A percentile compares a stretch with the other conserved stretches of the same genome.
Conservation (phyloP, 805 yeast genomes). For the Scheffersomyces ergatensis region DNA sequence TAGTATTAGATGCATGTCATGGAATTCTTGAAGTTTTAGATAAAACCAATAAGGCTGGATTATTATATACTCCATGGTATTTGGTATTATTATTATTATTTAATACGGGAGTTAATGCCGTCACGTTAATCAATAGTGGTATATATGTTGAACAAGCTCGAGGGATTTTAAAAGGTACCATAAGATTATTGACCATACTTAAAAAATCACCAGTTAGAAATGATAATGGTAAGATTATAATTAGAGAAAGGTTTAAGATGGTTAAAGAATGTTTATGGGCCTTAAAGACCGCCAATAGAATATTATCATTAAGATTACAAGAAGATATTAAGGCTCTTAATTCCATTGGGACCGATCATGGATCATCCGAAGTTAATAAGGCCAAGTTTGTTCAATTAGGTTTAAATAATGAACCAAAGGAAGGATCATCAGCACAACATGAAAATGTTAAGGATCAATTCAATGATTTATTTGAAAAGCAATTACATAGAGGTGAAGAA, state of each 20-base stretch:
- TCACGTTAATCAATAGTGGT: constrained; percentile 46
- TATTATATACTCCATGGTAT: constrained; percentile 52
- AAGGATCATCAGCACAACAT: not conserved
- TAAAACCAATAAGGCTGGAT: constrained; percentile 23
- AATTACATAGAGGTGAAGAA: constrained; percentile 12
- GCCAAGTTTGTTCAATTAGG: constrained; percentile 50
- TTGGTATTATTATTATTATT: constrained; percentile 42
- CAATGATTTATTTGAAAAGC: constrained; percentile 15
- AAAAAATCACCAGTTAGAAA: constrained; percentile 30
- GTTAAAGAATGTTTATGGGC: constrained; percentile 64
- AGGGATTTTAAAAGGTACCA: constrained; percentile 18
- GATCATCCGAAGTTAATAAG: constrained; percentile 48
- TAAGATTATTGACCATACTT: constrained; percentile 17
- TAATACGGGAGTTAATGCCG: constrained; percentile 39
- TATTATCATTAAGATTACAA: constrained; percentile 43
- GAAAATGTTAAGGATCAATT: constrained; percentile 14
- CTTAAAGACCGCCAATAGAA: constrained; percentile 51
- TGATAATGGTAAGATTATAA: constrained; percentile 26
- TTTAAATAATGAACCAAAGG: constrained; percentile 1
- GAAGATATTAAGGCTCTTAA: constrained; percentile 37
- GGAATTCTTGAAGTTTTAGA: constrained; percentile 28
- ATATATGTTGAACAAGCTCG: constrained; percentile 20
- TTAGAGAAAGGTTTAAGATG: constrained; percentile 45
- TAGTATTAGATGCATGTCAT: constrained; percentile 27
- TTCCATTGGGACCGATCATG: constrained; percentile 51